phyloP scores from a whole-genome alignment of 345 rosid species.

The Rhizophora apiculata region DNA sequence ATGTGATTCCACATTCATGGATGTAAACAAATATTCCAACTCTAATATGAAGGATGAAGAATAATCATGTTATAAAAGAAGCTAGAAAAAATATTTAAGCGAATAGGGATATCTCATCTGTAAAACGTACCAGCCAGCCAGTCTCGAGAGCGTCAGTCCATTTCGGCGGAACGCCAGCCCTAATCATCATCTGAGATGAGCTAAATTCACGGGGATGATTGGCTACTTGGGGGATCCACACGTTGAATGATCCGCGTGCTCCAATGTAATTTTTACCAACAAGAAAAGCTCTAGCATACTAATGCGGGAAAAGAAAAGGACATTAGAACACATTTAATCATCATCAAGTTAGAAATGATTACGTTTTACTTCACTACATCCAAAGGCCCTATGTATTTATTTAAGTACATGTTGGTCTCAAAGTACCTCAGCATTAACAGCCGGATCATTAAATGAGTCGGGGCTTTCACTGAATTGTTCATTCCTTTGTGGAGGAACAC shows the following conservation, averaged over 20 bases:
- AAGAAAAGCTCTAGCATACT: background rate
- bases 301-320: background rate
- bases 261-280: background rate
- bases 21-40: no score
- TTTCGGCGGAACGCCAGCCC: background rate
- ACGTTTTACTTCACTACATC: no score
- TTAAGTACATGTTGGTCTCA: no score
- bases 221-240: background rate
- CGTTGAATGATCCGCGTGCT: background rate
- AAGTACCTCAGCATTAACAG: conserved; percentile 12
- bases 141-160: background rate
- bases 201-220: background rate
- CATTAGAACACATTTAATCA: no score
- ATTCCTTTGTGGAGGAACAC: background rate
- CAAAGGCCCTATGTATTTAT: background rate
- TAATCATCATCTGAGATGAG: background rate
- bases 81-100: no score
- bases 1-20: no score
- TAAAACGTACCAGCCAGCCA: background rate
- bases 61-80: no score
- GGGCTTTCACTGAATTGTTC: no score
- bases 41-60: no score
- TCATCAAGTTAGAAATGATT: no score
- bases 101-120: background rate
- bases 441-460: no score